phyloP scores from a whole-genome alignment of 2,329 filamentous ascomycete species.

The Dactylonectria estremocensis region DNA sequence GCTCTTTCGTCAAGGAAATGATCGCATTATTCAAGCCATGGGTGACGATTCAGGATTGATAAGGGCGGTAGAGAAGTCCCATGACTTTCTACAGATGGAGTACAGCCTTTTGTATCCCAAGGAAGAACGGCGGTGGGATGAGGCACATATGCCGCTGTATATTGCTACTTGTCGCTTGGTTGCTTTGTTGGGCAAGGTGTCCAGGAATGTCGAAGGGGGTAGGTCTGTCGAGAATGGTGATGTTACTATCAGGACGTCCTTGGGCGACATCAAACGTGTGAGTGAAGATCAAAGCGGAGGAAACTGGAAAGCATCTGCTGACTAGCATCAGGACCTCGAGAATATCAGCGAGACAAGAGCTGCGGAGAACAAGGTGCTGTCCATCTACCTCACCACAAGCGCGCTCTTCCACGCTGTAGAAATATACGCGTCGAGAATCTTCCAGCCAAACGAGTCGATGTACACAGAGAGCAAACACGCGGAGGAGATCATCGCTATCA shows the following conservation, averaged over 20 bases:
- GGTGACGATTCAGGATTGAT: background rate
- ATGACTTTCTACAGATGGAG: background rate
- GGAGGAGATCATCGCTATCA: background rate
- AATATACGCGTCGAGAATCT: background rate
- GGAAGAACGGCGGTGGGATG: conserved; percentile 3
- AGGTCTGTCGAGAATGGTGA: background rate
- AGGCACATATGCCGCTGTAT: background rate
- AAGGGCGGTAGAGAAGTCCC: background rate
- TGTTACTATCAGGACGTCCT: background rate
- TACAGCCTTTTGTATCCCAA: background rate
- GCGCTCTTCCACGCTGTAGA: background rate
- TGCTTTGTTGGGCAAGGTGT: background rate
- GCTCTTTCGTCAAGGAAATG: background rate
- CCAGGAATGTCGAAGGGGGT: background rate
- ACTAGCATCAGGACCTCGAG: background rate
- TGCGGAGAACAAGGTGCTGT: background rate
- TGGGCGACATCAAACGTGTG: background rate
- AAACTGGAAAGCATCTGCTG: background rate
- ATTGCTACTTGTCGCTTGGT: background rate
- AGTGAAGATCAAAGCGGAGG: background rate
- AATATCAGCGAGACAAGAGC: background rate
- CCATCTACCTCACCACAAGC: background rate
- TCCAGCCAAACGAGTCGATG: background rate
- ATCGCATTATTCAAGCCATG: background rate
- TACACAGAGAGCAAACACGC: background rate